phyloP scores from a whole-genome alignment of 2,329 filamentous ascomycete genomes.

The Penicillium sp. region DNA sequence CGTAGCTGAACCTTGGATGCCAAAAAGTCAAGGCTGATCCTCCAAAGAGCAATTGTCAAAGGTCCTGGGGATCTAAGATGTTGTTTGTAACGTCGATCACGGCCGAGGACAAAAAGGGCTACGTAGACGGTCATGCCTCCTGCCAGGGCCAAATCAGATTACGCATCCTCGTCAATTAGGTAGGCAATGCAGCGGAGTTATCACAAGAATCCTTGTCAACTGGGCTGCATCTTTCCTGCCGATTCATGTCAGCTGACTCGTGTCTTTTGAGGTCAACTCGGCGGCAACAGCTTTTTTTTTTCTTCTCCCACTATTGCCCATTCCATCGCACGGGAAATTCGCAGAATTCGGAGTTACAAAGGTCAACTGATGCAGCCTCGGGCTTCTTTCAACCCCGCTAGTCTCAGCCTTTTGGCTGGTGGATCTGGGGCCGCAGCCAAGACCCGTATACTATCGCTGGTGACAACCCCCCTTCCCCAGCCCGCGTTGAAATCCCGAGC shows the following conservation, averaged over 20 bases:
- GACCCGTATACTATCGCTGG: conserved; percentile 12
- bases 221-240: conserved; percentile 19
- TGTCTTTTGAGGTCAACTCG: background rate
- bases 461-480: conserved; percentile 18
- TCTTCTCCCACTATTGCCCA: background rate
- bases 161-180: background rate
- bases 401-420: conserved; percentile 12
- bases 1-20: too few species aligned
- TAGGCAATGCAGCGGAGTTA: background rate
- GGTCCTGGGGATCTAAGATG: background rate
- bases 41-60: too few species aligned
- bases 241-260: conserved; percentile 25
- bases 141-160: conserved; percentile 14
- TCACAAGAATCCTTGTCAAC: conserved; percentile 15
- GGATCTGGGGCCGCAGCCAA: conserved; percentile 7
- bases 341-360: background rate
- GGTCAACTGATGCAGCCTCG: background rate
- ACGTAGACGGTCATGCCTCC: background rate
- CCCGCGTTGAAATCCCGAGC: conserved; percentile 22
- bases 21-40: background rate
- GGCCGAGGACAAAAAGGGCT: background rate
- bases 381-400: conserved; percentile 3
- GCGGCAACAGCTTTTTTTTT: background rate
- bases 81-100: background rate
- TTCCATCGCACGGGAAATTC: conserved; percentile 2